Evolutionary conservation across 345 rosid species (phyloP).

Genomic region (Brassica rapa): DNA sequence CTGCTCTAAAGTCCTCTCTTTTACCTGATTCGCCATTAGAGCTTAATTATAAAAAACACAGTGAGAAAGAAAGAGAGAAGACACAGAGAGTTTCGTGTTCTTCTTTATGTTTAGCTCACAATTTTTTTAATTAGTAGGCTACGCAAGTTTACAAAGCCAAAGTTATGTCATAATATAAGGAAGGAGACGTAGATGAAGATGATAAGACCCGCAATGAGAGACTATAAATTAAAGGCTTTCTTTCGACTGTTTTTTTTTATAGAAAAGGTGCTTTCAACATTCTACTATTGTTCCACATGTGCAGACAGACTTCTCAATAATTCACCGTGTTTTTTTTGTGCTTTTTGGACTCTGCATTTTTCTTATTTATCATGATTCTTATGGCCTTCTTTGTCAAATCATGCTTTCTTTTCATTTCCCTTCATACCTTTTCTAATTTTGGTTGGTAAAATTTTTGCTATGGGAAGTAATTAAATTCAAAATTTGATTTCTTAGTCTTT

Average conservation of each 20-base stretch:
- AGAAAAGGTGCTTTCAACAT: constrained; percentile 12
- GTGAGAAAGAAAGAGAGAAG: not conserved
- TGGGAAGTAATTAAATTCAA: not conserved
- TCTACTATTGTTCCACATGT: not conserved
- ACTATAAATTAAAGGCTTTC: not conserved
- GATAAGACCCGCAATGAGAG: constrained; percentile 24
- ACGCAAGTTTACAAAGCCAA: constrained; percentile 1
- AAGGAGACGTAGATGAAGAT: not conserved
- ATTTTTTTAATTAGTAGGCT: not conserved
- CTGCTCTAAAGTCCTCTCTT: constrained; percentile 47
- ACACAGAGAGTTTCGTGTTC: not conserved
- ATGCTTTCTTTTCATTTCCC: not conserved
- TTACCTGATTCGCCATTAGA: constrained; percentile 28
- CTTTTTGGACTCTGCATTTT: not conserved
- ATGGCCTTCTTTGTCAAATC: constrained; percentile 3
- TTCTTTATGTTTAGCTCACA: not conserved
- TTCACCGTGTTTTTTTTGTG: not conserved
- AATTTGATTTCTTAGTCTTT: constrained; percentile 1
- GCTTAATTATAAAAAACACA: not conserved
- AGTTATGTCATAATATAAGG: not conserved
- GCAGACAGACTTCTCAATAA: constrained; percentile 1
- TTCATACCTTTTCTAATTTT: not conserved
- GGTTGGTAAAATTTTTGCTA: not conserved
- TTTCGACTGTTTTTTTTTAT: not conserved
- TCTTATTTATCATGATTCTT: not conserved